Conservation (phyloP, 2,329 filamentous ascomycete genomes). For the Sphaerulina populicola region DNA sequence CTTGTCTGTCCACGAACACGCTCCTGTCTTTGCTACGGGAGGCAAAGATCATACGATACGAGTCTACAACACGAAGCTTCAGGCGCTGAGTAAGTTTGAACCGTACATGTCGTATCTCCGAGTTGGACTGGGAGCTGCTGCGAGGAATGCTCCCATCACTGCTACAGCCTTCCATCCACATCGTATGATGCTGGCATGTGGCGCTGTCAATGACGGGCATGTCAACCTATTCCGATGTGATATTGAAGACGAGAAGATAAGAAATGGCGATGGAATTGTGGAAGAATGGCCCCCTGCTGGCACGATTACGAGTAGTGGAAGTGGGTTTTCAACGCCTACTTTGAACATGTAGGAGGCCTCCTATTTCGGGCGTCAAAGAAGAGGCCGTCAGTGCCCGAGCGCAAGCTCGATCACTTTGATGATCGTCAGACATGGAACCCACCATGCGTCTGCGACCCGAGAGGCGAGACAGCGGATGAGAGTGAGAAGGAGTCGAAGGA, state of each 20-base stretch:
- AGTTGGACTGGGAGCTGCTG: slow-evolving; percentile 20
- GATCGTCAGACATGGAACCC: too few relatives aligned
- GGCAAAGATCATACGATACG: slow-evolving; percentile 82
- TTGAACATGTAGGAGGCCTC: too few relatives aligned
- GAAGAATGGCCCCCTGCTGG: slow-evolving; percentile 8
- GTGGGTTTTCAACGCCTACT: too few relatives aligned
- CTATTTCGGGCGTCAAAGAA: too few relatives aligned
- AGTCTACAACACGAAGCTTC: slow-evolving; percentile 68
- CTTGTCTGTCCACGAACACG: slow-evolving; percentile 87
- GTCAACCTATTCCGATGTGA: slow-evolving; percentile 65
- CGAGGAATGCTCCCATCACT: slow-evolving; percentile 64
- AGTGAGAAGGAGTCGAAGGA: too few relatives aligned
- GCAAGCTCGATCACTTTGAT: too few relatives aligned
- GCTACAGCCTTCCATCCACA: slow-evolving; percentile 93
- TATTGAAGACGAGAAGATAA: slow-evolving; percentile 17
- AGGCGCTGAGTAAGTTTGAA: slow-evolving; percentile 70
- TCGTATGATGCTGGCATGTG: slow-evolving; percentile 79
- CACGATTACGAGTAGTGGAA: too few relatives aligned
- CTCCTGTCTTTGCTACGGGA: slow-evolving; percentile 91
- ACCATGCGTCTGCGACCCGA: too few relatives aligned
- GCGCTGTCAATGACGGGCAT: slow-evolving; percentile 77
- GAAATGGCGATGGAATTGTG: slow-evolving; percentile 10
- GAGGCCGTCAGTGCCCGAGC: too few relatives aligned
- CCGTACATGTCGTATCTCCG: slow-evolving; percentile 62
- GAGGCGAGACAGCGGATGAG: too few relatives aligned